Base-by-base conservation (phyloP, 2,329 filamentous ascomycete species). In the Sclerotinia glacialis region DNA sequence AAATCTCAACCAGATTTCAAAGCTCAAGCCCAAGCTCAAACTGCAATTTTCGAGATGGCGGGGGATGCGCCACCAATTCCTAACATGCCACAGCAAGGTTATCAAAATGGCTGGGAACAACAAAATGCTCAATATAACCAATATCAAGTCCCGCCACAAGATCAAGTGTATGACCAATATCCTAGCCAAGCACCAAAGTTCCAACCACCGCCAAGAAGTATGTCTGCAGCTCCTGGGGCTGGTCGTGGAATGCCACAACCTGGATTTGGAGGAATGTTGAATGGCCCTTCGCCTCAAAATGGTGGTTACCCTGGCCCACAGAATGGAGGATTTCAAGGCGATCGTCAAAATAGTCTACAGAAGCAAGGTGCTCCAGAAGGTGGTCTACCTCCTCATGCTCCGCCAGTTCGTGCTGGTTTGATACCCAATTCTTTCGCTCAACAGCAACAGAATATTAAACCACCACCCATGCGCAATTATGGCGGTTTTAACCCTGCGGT, bases 1-100 rank as follows among this genome's bases (percentile, higher is more conserved):
- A 87, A 87, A 70, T 91, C 88, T 14, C 88, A 91, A 73, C 87
- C 88, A 40, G 85, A 90, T 73, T 78, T 90, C 67, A 82, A 85
- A 46, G 72, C 69, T 52, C 68, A 67, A 67, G 72, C 70, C 18
- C 83, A 86, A 70, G 83, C 84, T 4, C 86, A 90, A 72, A 82
- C 86, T 2, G 90, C 89, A 11, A 83, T 90, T 1, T 92, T 92
- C 71, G 91, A 92, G 73, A 89, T 93, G 83, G 87, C 85, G 2
- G 83, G 80, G 34, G 87, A 91, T 71, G 80, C 82, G 26, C 86
- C 85, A 28, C 79, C 81, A 3, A 77, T 88, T 40, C 86, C 87
- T 46, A 69, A 69, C 68, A 68, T 66, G 28, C 14, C 80, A 72
- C 71, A 71, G 66, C 67, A 69, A 55, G 55, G 55, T 44, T 63